Evolutionary conservation across 2,329 filamentous ascomycete genomes (phyloP).

Genomic region (Apiospora marii): DNA sequence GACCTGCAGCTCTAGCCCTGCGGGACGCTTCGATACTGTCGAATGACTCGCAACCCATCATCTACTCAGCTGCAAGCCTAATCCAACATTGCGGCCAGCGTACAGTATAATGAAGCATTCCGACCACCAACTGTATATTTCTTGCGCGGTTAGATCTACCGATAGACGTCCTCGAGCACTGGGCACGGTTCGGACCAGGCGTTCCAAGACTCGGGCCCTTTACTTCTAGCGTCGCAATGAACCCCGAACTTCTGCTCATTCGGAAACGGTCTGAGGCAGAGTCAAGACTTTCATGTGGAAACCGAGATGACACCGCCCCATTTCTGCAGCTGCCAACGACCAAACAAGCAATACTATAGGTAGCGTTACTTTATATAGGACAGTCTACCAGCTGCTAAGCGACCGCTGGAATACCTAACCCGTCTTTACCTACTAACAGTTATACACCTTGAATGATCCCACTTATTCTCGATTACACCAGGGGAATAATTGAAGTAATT

Average conservation of each 20-base stretch:
- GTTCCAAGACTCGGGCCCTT: constrained; percentile 2
- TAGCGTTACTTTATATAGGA: not conserved
- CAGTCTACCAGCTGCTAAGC: not conserved
- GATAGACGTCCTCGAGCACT: not conserved
- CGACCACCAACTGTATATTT: not conserved
- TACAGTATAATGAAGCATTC: not conserved
- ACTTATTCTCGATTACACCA: no score
- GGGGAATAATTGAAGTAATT: no score
- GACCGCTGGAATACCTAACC: no score
- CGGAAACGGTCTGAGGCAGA: constrained; percentile 19
- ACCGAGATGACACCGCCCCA: constrained; percentile 15
- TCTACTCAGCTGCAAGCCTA: constrained; percentile 8
- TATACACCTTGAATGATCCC: no score
- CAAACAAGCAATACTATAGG: not conserved
- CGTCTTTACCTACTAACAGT: no score
- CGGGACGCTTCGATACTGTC: not conserved
- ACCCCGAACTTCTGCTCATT: constrained; percentile 14
- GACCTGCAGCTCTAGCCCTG: constrained; percentile 7
- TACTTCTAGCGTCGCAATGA: not conserved
- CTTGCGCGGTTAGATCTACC: not conserved
- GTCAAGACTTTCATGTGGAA: constrained; percentile 9
- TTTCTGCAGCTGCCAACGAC: not conserved
- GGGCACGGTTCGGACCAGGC: constrained; percentile 1
- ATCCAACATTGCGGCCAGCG: not conserved
- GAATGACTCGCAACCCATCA: not conserved